A percentile compares a stretch with the other conserved stretches of the same genome.
These are phyloP conservation scores for Solanum chaucha DNA, from an alignment of 257 asterid genomes.

Conservation along the genomic window DNA sequence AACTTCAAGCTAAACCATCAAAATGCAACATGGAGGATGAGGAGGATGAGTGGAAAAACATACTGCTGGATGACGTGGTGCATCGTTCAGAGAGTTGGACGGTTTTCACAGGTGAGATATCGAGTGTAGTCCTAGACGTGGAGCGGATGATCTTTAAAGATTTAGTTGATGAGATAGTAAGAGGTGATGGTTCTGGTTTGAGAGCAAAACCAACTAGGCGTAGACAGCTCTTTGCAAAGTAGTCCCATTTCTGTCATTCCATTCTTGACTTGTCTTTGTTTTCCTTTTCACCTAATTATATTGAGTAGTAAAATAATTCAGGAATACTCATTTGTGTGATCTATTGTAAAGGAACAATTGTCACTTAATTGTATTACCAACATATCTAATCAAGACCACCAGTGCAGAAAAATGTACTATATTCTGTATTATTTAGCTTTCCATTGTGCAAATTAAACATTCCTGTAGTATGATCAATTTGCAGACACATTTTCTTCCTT, in stretches of 20 bases:
- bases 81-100: constrained; percentile 48
- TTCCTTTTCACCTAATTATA: background rate
- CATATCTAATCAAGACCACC: background rate
- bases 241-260: background rate
- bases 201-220: constrained; percentile 35
- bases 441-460: background rate
- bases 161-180: constrained; percentile 68
- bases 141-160: constrained; percentile 84
- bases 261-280: background rate
- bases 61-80: constrained; percentile 51
- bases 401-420: background rate
- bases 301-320: constrained; percentile 2
- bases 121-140: constrained; percentile 65
- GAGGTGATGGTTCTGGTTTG: constrained; percentile 48
- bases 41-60: constrained; percentile 46
- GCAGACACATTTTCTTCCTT: background rate
- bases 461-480: background rate
- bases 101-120: constrained; percentile 31
- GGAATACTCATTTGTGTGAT: background rate
- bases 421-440: background rate
- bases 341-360: background rate
- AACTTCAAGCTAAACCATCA: constrained; percentile 28
- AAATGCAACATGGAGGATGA: constrained; percentile 36
- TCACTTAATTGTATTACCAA: background rate
- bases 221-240: constrained; percentile 41